phyloP scores from a whole-genome alignment of 139 green algal genomes.

The Volvox africanus region DNA sequence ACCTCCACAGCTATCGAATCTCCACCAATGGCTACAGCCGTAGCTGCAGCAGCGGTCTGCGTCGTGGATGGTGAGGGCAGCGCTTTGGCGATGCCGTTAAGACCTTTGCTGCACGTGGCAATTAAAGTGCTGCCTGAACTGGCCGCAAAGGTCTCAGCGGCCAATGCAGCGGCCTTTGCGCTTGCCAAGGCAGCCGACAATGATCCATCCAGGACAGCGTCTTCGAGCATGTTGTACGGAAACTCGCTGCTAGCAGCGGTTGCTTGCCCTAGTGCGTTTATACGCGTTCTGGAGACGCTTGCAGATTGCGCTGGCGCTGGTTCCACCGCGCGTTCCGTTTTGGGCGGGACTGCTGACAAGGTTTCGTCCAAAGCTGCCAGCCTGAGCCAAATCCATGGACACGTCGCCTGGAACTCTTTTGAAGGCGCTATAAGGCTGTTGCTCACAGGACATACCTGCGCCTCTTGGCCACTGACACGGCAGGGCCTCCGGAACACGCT shows the following conservation, averaged over 20 bases:
- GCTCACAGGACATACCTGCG: background rate
- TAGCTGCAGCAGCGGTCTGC: background rate
- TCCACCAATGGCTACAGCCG: background rate
- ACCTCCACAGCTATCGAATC: constrained; percentile 34
- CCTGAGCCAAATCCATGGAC: background rate
- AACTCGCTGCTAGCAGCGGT: background rate
- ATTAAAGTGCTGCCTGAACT: background rate
- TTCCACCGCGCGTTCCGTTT: background rate
- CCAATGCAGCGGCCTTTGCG: background rate
- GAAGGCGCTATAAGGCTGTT: background rate
- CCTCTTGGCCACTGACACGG: constrained; percentile 18
- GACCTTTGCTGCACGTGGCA: background rate
- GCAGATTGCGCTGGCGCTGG: background rate
- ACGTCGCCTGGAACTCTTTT: too few relatives aligned
- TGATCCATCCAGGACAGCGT: background rate
- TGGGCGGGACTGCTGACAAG: background rate
- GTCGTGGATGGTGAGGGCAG: background rate
- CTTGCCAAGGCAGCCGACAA: constrained; percentile 2
- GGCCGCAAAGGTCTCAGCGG: background rate
- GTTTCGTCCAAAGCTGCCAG: constrained; percentile 13
- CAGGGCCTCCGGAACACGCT: constrained; percentile 3
- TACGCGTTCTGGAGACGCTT: background rate
- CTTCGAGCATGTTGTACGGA: constrained; percentile 30
- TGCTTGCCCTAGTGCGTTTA: background rate
- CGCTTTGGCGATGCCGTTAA: background rate